Conservation (phyloP, 2,329 filamentous ascomycete species). For the Trichothecium roseum region DNA sequence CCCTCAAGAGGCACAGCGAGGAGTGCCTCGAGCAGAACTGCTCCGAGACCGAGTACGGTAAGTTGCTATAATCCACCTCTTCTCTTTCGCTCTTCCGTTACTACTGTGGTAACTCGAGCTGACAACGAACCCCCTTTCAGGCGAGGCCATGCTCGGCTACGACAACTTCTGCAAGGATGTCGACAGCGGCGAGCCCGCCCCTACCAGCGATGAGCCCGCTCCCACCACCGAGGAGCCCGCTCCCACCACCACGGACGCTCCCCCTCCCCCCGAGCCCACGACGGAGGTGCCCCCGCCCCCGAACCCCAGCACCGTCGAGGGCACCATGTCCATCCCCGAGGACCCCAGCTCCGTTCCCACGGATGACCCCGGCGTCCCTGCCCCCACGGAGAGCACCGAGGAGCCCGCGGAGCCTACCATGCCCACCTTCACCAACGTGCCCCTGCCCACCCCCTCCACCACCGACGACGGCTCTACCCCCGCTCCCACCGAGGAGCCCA, state of each 20-base stretch:
- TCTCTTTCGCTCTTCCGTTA: too few relatives aligned
- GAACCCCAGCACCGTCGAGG: neutral
- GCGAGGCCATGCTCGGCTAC: slow-evolving; percentile 4
- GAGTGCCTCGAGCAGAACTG: slow-evolving; percentile 3
- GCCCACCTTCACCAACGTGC: too few relatives aligned
- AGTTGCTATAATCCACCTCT: too few relatives aligned
- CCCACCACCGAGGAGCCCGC: neutral
- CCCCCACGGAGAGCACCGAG: too few relatives aligned
- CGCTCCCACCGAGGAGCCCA: too few relatives aligned
- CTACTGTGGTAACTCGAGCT: too few relatives aligned
- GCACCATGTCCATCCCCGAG: neutral
- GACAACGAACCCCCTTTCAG: too few relatives aligned
- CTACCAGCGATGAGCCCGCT: neutral
- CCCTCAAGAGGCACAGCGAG: slow-evolving; percentile 5
- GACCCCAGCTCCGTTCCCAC: neutral
- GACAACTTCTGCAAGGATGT: slow-evolving; percentile 5
- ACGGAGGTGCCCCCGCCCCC: neutral
- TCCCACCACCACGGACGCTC: neutral
- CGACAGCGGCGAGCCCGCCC: neutral
- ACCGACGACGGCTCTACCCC: too few relatives aligned
- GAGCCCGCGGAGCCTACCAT: too few relatives aligned
- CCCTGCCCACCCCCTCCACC: too few relatives aligned
- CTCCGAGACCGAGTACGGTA: slow-evolving; percentile 4
- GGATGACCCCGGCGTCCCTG: too few relatives aligned
- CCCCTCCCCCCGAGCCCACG: neutral